Base-by-base conservation (phyloP, 352 stramenopile genomes). In the Thalassiosira mediterranea region DNA sequence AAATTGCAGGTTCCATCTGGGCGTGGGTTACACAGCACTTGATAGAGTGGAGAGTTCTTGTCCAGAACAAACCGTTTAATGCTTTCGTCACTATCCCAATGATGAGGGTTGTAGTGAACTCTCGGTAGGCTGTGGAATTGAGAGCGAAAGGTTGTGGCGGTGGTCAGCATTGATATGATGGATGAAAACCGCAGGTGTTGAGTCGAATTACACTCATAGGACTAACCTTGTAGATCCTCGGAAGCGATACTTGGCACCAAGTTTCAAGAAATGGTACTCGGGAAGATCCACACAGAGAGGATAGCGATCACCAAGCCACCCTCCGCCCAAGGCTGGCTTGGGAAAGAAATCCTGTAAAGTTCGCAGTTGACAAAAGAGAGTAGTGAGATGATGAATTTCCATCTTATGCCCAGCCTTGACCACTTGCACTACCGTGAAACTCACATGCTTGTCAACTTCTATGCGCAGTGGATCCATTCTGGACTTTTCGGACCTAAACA, bases 391-490 rank as follows among this genome's bases (percentile, higher is more conserved):
- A 10, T 25, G 3, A 49, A 49, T 49, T 21, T n/a, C n/a, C n/a
- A n/a, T n/a, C n/a, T n/a, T n/a, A n/a, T n/a, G n/a, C n/a, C n/a
- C n/a, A n/a, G n/a, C n/a, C n/a, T n/a, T n/a, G n/a, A n/a, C n/a
- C n/a, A n/a, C n/a, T n/a, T n/a, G n/a, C n/a, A n/a, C n/a, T n/a
- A n/a, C n/a, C n/a, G n/a, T n/a, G n/a, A n/a, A n/a, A n/a, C n/a
- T n/a, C 62, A 89, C 84, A 26, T 83, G 59, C 38, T 32, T 72
- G 19, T 81, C 49, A 26, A 42, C 38, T 11, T 66, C 59, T 38
- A 90, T 69, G 3, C 46, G n/a, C 77, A 90, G 82, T 19, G 77
- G 77, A 74, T 90, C 83, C 17, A 87, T 62, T 13, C 47, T 46
- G 4, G 21, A 44, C 26, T 56, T 67, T 21, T 44, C 23, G 17